Conservation (phyloP, 2,329 filamentous ascomycete genomes). For the Pseudogymnoascus sp. region DNA sequence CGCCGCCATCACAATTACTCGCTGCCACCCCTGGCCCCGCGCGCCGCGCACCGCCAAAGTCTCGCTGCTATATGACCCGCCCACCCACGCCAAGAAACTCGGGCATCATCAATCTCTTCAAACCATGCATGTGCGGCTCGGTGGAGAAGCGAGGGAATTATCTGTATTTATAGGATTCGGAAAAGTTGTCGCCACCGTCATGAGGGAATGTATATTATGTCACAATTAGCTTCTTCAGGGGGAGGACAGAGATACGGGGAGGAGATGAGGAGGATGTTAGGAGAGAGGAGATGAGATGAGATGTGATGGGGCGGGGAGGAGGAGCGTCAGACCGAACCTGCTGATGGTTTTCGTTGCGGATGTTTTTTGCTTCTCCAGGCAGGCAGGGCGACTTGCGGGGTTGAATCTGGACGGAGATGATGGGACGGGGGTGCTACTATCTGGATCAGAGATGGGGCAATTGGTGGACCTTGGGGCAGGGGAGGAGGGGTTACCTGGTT, state of each 20-base stretch:
- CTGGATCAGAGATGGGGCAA: background rate
- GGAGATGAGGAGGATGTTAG: background rate
- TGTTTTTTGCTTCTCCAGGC: background rate
- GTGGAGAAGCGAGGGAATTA: background rate
- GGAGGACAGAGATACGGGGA: background rate
- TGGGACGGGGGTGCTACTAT: background rate
- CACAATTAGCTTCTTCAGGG: background rate
- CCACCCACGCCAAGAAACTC: background rate
- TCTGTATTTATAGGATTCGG: slow-evolving; percentile 6
- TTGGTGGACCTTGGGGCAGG: background rate
- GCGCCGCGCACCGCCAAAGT: background rate
- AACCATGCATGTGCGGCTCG: background rate
- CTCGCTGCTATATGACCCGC: background rate
- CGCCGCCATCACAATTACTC: background rate
- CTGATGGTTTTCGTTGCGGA: background rate
- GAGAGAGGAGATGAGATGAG: background rate
- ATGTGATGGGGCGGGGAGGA: background rate
- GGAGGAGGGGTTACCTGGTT: background rate
- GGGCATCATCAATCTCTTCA: background rate
- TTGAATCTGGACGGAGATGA: background rate
- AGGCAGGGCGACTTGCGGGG: background rate
- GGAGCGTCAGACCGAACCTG: background rate
- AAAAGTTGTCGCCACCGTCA: background rate
- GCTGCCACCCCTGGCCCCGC: background rate
- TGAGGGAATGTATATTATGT: slow-evolving; percentile 2